Evolutionary conservation across 148 eudicot species (phyloP), one percentile per base, ranked within the genome.

Genomic region (Cornus kousa): DNA sequence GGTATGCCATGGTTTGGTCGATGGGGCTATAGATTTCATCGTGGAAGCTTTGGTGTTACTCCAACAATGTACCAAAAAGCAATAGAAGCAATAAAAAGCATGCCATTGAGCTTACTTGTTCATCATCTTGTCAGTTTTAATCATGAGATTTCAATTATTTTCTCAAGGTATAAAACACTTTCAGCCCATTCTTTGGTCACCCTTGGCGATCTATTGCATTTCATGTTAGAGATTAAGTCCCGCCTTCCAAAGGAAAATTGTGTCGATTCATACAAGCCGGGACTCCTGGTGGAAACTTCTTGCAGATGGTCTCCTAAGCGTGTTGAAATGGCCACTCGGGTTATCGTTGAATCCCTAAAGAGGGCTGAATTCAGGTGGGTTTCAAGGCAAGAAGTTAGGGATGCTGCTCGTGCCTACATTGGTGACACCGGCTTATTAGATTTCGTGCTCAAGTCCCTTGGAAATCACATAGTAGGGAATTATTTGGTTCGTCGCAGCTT

Each of bases 251-350:
- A 83, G 70, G 97, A 94, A 75, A 84, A 79, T 11, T 71, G 39
- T 28, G 43, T 78, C 2, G 85, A 88, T 59, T 60, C 87, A 23
- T 85, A 78, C 74, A 87, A 88, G 62, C 83, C 90, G 0, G 86
- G 92, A 3, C 84, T 92, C 39, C 87, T 89, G 77, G 83, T 91
- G 53, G 98, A 90, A 78, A 81, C 86, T 39, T 83, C 92, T 9
- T 97, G 98, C 32, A 82, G 99, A 65, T 97, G 99, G 99, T 97
- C 99, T 3, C 87, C 95, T 5, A 94, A 91, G 80, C 86, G 99
- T 0, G 93, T 97, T 19, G 99, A 97, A 73, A 97, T 94, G 99
- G 99, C 99, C 23, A 94, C 90, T 0, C 79, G 91, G 14, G 99
- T 94, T n/a, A 91, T 97, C 2, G 91, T 97, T 3, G 98, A 97